Percentiles rank a stretch among this genome's conserved stretches.
Evolutionary conservation across 306 rosid species (phyloP).

Genomic region (Vachellia pachyceras): DNA sequence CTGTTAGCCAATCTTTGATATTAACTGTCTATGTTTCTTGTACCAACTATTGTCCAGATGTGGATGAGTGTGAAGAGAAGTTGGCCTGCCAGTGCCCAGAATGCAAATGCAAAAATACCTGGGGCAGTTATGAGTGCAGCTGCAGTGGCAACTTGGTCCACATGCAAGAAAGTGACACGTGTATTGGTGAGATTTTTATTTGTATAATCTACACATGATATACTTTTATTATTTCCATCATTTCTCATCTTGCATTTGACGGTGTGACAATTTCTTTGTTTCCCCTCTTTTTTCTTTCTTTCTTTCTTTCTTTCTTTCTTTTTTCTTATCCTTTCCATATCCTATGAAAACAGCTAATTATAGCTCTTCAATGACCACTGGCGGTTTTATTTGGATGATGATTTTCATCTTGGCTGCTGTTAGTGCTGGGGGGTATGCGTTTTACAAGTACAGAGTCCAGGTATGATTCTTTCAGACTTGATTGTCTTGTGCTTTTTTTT

Average conservation of each 20-base stretch:
- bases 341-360: constrained; percentile 49
- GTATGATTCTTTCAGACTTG: constrained; percentile 46
- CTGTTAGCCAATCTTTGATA: constrained; percentile 8
- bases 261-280: not conserved
- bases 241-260: not conserved
- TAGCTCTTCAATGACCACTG: constrained; percentile 38
- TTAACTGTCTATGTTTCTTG: constrained; percentile 7
- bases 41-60: constrained; percentile 54
- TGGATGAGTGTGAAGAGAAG: constrained; percentile 87
- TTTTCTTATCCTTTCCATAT: not conserved
- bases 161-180: constrained; percentile 74
- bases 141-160: constrained; percentile 67
- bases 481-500: constrained; percentile 20
- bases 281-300: too few species aligned
- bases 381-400: constrained; percentile 69
- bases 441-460: constrained; percentile 97
- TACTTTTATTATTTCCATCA: not conserved
- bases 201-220: not conserved
- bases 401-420: constrained; percentile 65
- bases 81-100: constrained; percentile 82
- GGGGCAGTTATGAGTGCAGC: constrained; percentile 94
- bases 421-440: constrained; percentile 73
- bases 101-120: constrained; percentile 82
- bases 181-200: constrained; percentile 53
- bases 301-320: too few species aligned